Percentiles rank a stretch among this genome's conserved stretches.
phyloP scores from a whole-genome alignment of 2,329 filamentous ascomycete genomes.

The Xylaria multiplex region DNA sequence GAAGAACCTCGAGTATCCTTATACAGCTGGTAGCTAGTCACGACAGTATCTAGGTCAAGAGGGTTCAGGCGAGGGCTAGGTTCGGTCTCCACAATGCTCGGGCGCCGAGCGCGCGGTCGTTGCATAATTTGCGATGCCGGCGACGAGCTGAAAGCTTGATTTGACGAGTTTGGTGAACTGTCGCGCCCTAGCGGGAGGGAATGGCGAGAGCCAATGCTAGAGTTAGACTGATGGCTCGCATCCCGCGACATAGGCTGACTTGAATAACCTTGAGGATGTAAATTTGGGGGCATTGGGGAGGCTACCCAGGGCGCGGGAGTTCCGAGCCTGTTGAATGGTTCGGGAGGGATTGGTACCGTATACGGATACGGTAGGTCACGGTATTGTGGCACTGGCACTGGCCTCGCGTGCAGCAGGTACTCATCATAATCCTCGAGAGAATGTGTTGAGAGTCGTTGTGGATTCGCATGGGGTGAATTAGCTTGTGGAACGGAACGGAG shows the following conservation, averaged over 20 bases:
- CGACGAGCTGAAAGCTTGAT: conserved; percentile 37
- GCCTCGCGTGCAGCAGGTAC: conserved; percentile 18
- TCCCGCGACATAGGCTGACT: conserved; percentile 63
- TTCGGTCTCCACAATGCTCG: conserved; percentile 58
- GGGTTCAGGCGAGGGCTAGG: conserved; percentile 52
- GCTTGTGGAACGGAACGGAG: conserved; percentile 38
- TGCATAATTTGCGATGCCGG: conserved; percentile 45
- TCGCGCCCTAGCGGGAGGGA: conserved; percentile 25
- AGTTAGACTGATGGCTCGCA: conserved; percentile 54
- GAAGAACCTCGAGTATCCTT: conserved; percentile 14
- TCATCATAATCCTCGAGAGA: conserved; percentile 38
- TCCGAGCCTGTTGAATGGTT: conserved; percentile 30
- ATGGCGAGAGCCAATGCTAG: conserved; percentile 43
- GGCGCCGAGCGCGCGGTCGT: conserved; percentile 45
- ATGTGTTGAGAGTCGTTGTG: conserved; percentile 32
- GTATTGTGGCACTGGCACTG: conserved; percentile 12
- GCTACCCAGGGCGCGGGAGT: conserved; percentile 41
- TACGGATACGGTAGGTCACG: conserved; percentile 42
- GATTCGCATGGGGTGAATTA: conserved; percentile 18
- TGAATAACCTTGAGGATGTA: conserved; percentile 54
- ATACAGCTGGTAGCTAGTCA: conserved; percentile 48
- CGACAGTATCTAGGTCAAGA: conserved; percentile 40
- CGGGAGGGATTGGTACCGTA: conserved; percentile 39
- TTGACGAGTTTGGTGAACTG: conserved; percentile 25
- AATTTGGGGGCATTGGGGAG: conserved; percentile 40